A percentile compares a stretch with the other conserved stretches of the same genome.
Conservation (phyloP, 208 protist genomes). For the Crithidia mellificae region DNA sequence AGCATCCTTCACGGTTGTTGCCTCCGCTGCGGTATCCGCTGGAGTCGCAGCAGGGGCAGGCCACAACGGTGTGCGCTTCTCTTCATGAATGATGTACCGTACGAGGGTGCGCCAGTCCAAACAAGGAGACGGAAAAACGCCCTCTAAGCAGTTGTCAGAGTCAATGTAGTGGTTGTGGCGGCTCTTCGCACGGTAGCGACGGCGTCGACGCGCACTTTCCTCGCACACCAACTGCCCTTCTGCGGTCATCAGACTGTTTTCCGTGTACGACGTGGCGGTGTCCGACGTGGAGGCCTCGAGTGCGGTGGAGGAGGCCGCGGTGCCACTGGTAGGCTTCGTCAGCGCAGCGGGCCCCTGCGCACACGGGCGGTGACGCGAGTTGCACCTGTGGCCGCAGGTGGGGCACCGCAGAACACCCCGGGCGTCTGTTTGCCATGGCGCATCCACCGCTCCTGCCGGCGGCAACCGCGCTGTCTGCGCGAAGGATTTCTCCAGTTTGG, state of each 20-base stretch:
- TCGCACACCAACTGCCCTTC: slow-evolving; percentile 5
- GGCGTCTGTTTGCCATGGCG: not conserved
- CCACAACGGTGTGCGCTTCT: slow-evolving; percentile 1
- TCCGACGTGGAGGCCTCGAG: not conserved
- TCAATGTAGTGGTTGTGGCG: no score
- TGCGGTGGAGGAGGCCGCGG: not conserved
- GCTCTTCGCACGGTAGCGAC: no score
- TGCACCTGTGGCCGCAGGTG: not conserved
- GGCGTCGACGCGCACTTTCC: not conserved
- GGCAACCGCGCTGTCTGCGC: not conserved
- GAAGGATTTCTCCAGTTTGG: slow-evolving; percentile 39
- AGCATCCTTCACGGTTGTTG: no score
- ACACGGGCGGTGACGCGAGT: not conserved
- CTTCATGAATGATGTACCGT: slow-evolving; percentile 37
- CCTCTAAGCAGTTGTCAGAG: not conserved
- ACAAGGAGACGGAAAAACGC: slow-evolving; percentile 9
- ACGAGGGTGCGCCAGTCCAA: slow-evolving; percentile 37
- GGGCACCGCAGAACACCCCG: not conserved
- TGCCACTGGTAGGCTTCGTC: not conserved
- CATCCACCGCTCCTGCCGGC: not conserved
- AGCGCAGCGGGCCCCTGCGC: no score
- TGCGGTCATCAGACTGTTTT: slow-evolving; percentile 10
- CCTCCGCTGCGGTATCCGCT: not conserved
- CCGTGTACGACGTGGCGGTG: slow-evolving; percentile 19
- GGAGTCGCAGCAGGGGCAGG: not conserved